Evolutionary conservation across 805 yeast genomes (phyloP), one percentile per base, ranked within the genome.

Genomic region (Citeromyces nyonsensis): DNA sequence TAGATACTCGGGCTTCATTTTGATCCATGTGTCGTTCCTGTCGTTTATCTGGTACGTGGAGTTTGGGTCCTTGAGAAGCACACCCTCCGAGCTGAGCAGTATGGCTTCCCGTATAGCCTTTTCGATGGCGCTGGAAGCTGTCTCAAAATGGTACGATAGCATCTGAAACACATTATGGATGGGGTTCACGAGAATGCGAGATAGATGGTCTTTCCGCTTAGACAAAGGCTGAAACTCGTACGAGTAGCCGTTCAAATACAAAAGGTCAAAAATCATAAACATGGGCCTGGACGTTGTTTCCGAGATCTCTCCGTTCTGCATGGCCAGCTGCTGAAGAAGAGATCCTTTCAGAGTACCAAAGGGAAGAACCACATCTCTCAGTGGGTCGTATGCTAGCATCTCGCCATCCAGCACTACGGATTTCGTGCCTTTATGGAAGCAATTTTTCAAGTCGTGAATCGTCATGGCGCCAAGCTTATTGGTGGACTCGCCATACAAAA

Each of bases 1-100:
- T 33, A 85, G 57, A 46, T 85, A 86, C 42, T 86, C 95, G 0
- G 97, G 97, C 49, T 88, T 88, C 2, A 88, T 68, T 45, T 88
- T 88, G 10, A 84, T 58, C 95, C 96, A 88, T n/a, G 63, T 54
- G 6, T 35, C 33, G 11, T 65, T 67, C 32, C 84, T 56, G 24
- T 63, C 66, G n/a, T 72, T 82, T 10, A 80, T 61, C 3, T 54
- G 47, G 48, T 88, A 88, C 10, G 48, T 54, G 2, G 79, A 62
- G 9, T 56, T 49, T 1, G 73, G 66, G 39, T 73, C 65, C 47
- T 88, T 88, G 26, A 88, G 52, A 35, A 88, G 69, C 6, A 88
- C 56, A 0, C 98, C 98, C 50, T 88, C 98, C 13, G 83, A 67
- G 32, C 78, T 65, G 26, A 57, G 57, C 3, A 60, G 59, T 2